Conservation (phyloP, 306 rosid species). For the Ormosia emarginata region DNA sequence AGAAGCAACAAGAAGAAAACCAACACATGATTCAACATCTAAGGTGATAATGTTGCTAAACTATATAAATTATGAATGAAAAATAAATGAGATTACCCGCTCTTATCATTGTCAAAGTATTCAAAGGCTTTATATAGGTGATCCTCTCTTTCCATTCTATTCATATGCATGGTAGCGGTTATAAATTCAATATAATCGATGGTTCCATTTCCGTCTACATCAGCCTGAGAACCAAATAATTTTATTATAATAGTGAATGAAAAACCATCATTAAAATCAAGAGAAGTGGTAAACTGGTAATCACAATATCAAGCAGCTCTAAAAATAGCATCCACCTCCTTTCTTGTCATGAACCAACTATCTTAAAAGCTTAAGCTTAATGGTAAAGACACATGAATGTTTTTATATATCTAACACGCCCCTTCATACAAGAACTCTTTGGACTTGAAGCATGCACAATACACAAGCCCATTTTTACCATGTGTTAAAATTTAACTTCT, state of each 20-base stretch:
- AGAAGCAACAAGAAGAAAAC: neutral
- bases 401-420: too few species aligned
- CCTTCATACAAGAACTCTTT: too few species aligned
- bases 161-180: slow-evolving; percentile 95
- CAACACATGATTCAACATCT: neutral
- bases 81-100: slow-evolving; percentile 61
- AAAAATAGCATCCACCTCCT: neutral
- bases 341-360: neutral
- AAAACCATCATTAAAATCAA: slow-evolving; percentile 13
- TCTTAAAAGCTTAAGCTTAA: too few species aligned
- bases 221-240: slow-evolving; percentile 66
- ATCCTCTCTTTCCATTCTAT: slow-evolving; percentile 92
- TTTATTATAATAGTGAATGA: neutral
- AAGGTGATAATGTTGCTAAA: neutral
- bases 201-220: slow-evolving; percentile 91
- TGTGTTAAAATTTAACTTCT: too few species aligned
- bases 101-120: slow-evolving; percentile 82
- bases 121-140: slow-evolving; percentile 89
- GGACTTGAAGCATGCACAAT: too few species aligned
- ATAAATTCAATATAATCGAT: slow-evolving; percentile 93
- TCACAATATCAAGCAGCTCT: slow-evolving; percentile 12
- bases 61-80: neutral
- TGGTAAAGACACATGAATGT: too few species aligned
- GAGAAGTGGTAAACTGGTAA: slow-evolving; percentile 8
- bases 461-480: too few species aligned